Conservation (phyloP, 768 basidiomycete genomes). For the Boletus bicolor region DNA sequence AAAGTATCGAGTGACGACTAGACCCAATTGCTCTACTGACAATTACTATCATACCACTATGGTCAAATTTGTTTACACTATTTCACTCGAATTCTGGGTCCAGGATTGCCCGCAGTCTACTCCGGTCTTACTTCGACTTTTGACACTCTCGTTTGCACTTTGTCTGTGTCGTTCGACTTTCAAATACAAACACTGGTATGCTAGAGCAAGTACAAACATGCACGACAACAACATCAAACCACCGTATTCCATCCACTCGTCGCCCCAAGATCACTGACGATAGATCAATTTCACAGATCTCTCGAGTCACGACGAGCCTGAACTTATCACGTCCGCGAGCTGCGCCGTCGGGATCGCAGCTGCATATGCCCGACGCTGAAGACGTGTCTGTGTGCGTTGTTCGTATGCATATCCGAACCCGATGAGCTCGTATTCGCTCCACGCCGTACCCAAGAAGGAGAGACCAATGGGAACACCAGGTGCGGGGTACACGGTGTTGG, state of each 20-base stretch:
- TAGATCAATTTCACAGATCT: too few species aligned
- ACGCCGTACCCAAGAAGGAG: constrained; percentile 43
- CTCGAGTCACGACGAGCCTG: not conserved
- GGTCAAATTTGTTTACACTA: too few species aligned
- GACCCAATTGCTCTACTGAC: too few species aligned
- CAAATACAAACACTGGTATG: not conserved
- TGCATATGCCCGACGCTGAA: constrained; percentile 45
- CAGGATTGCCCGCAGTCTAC: too few species aligned
- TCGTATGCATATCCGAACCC: constrained; percentile 45
- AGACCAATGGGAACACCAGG: constrained; percentile 43
- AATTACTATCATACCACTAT: too few species aligned
- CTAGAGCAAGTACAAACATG: not conserved
- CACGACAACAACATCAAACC: not conserved
- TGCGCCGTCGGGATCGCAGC: constrained; percentile 58
- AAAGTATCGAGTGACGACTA: too few species aligned
- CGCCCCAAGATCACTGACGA: not conserved
- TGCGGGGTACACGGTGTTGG: constrained; percentile 29
- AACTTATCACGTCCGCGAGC: constrained; percentile 33
- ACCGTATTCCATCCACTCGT: not conserved
- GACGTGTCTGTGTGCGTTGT: constrained; percentile 53
- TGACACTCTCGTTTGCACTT: too few species aligned
- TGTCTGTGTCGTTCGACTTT: constrained; percentile 5
- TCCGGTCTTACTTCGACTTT: too few species aligned
- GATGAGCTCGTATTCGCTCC: constrained; percentile 41
- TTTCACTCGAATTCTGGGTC: too few species aligned